A percentile compares a stretch with the other conserved stretches of the same genome.
These are phyloP conservation scores for Ceriops tagal DNA, from an alignment of 345 rosid genomes.

Conservation along the genomic window DNA sequence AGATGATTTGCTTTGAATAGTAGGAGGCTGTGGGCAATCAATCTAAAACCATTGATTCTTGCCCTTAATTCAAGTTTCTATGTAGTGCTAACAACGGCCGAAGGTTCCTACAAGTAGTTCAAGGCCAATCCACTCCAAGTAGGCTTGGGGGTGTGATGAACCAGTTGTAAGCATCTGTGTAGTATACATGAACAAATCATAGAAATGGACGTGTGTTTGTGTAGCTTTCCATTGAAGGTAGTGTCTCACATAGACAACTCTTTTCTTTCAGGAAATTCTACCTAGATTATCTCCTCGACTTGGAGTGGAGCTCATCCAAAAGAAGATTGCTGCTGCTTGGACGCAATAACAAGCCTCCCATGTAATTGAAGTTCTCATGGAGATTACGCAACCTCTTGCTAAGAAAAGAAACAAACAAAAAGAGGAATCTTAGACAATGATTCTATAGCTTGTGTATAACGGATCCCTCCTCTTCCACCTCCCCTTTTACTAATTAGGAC, in stretches of 20 bases:
- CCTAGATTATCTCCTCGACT: slow-evolving; percentile 70
- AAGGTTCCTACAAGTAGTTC: not conserved
- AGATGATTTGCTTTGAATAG: slow-evolving; percentile 4
- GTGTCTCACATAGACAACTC: slow-evolving; percentile 2
- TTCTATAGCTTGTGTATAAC: too few relatives aligned
- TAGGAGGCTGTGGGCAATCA: slow-evolving; percentile 18
- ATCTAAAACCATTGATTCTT: slow-evolving; percentile 13
- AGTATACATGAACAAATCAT: not conserved
- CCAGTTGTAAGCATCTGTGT: not conserved
- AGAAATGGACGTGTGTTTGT: slow-evolving; percentile 4
- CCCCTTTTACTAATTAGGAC: too few relatives aligned
- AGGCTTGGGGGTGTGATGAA: not conserved
- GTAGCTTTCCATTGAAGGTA: slow-evolving; percentile 2
- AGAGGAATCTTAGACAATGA: too few relatives aligned
- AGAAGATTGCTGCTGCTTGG: slow-evolving; percentile 70
- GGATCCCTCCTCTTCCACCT: too few relatives aligned
- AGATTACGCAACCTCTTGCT: not conserved
- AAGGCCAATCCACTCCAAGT: not conserved
- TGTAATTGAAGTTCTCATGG: slow-evolving; percentile 3
- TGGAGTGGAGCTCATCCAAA: slow-evolving; percentile 63
- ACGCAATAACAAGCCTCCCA: slow-evolving; percentile 29
- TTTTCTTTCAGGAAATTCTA: slow-evolving; percentile 50
- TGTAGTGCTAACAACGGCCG: not conserved
- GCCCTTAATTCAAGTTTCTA: slow-evolving; percentile 13
- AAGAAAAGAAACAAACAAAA: too few relatives aligned